phyloP scores from a whole-genome alignment of 345 rosid genomes.

The Euphorbia peplus region DNA sequence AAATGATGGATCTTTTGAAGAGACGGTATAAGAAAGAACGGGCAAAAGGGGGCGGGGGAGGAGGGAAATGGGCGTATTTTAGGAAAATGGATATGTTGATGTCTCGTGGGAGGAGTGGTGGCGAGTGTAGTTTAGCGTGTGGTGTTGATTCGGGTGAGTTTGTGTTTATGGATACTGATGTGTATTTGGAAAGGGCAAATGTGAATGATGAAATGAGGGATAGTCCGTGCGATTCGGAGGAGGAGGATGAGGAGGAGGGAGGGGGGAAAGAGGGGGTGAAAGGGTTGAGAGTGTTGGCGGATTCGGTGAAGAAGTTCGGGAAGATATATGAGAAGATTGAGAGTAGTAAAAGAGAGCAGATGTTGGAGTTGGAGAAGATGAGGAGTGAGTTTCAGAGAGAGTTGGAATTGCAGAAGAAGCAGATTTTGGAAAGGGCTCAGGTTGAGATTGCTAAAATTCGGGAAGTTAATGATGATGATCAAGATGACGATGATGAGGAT shows the following conservation, averaged over 20 bases:
- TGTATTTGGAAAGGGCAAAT: conserved; percentile 52
- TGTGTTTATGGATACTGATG: conserved; percentile 45
- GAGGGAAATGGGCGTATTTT: conserved; percentile 43
- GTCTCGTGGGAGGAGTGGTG: conserved; percentile 23
- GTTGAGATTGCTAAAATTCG: conserved; percentile 51
- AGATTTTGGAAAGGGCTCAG: conserved; percentile 47
- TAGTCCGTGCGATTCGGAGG: conserved; percentile 55
- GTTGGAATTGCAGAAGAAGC: conserved; percentile 53
- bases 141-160: conserved; percentile 61
- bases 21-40: conserved; percentile 45
- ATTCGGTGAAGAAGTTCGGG: conserved; percentile 50
- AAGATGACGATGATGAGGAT: conserved; percentile 19
- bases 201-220: conserved; percentile 62
- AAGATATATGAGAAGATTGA: conserved; percentile 58
- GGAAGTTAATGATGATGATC: conserved; percentile 27
- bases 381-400: conserved; percentile 42
- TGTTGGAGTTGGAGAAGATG: conserved; percentile 58
- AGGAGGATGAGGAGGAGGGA: conserved; percentile 29
- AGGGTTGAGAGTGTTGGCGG: conserved; percentile 41
- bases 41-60: conserved; percentile 33
- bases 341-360: conserved; percentile 53
- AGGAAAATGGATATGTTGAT: conserved; percentile 57
- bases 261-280: conserved; percentile 21
- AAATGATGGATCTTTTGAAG: conserved; percentile 44
- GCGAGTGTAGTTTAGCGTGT: conserved; percentile 38